A percentile compares a stretch with the other conserved stretches of the same genome.
phyloP scores from a whole-genome alignment of 75 land plant species.

The Pseudotsuga menziesii region DNA sequence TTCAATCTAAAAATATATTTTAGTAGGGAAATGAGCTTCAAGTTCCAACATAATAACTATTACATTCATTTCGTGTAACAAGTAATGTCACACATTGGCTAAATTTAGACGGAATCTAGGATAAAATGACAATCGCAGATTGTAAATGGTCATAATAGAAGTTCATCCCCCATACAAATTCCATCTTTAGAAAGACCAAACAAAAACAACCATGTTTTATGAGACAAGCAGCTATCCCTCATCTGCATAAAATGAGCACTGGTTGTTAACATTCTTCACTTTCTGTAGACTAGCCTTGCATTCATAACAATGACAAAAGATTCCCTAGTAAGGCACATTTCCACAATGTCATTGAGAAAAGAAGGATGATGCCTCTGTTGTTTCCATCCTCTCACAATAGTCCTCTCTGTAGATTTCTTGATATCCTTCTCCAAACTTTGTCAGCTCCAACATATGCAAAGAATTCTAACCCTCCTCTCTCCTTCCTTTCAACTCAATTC shows the following conservation, averaged over 20 bases:
- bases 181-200: slow-evolving; percentile 63
- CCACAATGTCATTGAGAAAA: slow-evolving; percentile 74
- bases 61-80: too few relatives aligned
- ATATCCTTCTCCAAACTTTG: slow-evolving; percentile 37
- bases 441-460: slow-evolving; percentile 41
- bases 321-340: slow-evolving; percentile 66
- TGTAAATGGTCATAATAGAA: too few relatives aligned
- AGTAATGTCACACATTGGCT: too few relatives aligned
- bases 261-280: slow-evolving; percentile 55
- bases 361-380: slow-evolving; percentile 15
- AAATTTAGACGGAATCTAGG: too few relatives aligned
- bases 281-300: slow-evolving; percentile 71
- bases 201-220: slow-evolving; percentile 71
- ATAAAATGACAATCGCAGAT: too few relatives aligned
- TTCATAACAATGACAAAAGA: slow-evolving; percentile 49
- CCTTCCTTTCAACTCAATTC: slow-evolving; percentile 10
- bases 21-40: too few relatives aligned
- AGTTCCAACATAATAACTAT: too few relatives aligned
- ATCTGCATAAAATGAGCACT: slow-evolving; percentile 55
- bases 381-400: background rate
- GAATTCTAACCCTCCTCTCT: slow-evolving; percentile 41
- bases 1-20: too few relatives aligned
- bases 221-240: slow-evolving; percentile 29
- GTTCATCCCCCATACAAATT: slow-evolving; percentile 24
- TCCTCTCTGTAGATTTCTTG: slow-evolving; percentile 18